Percentiles rank a stretch among this genome's conserved stretches.
Evolutionary conservation across 441 rosid genomes (phyloP).

Genomic region (Heliophila coronopifolia): DNA sequence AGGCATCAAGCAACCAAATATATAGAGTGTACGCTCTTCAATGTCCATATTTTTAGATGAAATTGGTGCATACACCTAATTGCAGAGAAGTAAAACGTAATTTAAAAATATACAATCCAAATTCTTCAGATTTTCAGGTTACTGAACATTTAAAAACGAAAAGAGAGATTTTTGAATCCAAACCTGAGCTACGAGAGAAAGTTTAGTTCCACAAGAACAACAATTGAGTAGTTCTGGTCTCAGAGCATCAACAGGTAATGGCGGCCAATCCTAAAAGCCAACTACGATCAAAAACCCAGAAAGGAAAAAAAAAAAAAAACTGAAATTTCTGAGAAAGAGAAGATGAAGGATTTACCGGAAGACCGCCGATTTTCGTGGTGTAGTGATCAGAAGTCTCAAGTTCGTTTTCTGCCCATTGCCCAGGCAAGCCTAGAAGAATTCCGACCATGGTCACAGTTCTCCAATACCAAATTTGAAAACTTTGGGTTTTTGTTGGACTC

Average conservation of each 20-base stretch:
- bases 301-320: not conserved
- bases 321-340: not conserved
- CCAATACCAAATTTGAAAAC: not conserved
- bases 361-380: slow-evolving; percentile 74
- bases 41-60: slow-evolving; percentile 33
- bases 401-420: slow-evolving; percentile 67
- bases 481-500: not conserved
- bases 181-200: slow-evolving; percentile 81
- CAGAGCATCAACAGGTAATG: slow-evolving; percentile 40
- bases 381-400: slow-evolving; percentile 66
- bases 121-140: not conserved
- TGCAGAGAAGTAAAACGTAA: not conserved
- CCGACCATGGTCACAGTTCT: slow-evolving; percentile 29
- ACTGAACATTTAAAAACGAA: not conserved
- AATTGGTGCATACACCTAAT: slow-evolving; percentile 69
- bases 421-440: slow-evolving; percentile 62
- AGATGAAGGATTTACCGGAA: slow-evolving; percentile 31
- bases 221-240: slow-evolving; percentile 39
- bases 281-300: not conserved
- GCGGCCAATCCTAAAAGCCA: slow-evolving; percentile 69
- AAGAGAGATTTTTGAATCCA: not conserved
- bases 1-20: slow-evolving; percentile 54
- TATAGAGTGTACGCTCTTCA: slow-evolving; percentile 62
- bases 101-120: not conserved
- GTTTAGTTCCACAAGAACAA: slow-evolving; percentile 45